Conservation (phyloP, 495 filamentous ascomycete genomes). For the Daldinia caldariorum region DNA sequence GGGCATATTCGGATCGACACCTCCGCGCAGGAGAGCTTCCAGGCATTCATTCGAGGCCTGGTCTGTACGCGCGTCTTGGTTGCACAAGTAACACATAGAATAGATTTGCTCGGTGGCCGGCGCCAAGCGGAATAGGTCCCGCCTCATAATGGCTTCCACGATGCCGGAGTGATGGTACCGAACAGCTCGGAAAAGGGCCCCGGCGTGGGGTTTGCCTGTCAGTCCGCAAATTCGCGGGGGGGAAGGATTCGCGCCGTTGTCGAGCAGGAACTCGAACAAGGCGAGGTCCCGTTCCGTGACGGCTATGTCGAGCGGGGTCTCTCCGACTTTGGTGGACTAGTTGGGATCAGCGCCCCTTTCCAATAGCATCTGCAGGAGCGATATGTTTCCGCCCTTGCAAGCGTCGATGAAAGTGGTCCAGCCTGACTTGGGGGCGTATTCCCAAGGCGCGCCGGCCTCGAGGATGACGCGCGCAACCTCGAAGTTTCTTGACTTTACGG, state of each 20-base stretch:
- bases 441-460: slow-evolving; percentile 13
- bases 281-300: not conserved
- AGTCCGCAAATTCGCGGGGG: not conserved
- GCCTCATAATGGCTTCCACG: not conserved
- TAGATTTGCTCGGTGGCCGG: not conserved
- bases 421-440: not conserved
- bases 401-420: slow-evolving; percentile 4
- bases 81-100: not conserved
- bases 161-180: not conserved
- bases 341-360: not conserved
- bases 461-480: slow-evolving; percentile 3
- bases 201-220: not conserved
- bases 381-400: not conserved
- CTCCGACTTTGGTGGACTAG: not conserved
- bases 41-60: not conserved
- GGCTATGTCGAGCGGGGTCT: slow-evolving; percentile 1
- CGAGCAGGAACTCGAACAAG: slow-evolving; percentile 8
- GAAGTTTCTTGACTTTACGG: not conserved
- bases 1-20: slow-evolving; percentile 7
- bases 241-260: slow-evolving; percentile 12
- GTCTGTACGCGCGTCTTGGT: not conserved
- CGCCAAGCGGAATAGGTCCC: not conserved
- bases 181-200: not conserved
- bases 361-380: not conserved
- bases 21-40: not conserved